These are phyloP conservation scores for Ophiostoma novo-ulmi DNA, from an alignment of 2,329 filamentous ascomycete species.

Conservation along the genomic window DNA sequence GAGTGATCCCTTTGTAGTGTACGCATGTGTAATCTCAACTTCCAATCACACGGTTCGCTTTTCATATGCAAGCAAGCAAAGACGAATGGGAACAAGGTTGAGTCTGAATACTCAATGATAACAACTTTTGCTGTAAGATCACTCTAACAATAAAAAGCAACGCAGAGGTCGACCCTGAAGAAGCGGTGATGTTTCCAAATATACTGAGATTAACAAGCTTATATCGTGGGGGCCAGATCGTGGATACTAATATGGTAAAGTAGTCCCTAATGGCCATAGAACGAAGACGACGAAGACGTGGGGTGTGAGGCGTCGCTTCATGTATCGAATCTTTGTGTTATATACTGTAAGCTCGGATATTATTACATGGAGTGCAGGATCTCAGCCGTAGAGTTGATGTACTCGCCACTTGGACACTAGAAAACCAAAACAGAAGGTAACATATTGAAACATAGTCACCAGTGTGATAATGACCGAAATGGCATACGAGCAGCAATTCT, in stretches of 20 bases:
- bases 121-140: neutral
- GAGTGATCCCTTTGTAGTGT: neutral
- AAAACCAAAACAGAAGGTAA: neutral
- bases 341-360: neutral
- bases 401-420: neutral
- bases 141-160: too few species aligned
- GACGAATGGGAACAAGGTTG: neutral
- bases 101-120: neutral
- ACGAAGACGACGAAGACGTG: neutral
- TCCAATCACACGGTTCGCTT: neutral
- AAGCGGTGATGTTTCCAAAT: neutral
- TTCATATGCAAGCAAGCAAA: neutral
- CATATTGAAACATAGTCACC: neutral
- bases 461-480: too few species aligned
- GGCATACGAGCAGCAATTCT: neutral
- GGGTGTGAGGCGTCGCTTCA: neutral
- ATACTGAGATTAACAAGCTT: neutral
- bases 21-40: neutral
- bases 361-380: neutral
- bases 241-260: neutral
- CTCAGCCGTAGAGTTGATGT: neutral
- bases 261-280: neutral
- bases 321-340: neutral
- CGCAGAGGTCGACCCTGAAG: too few species aligned
- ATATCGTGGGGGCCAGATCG: neutral